phyloP scores from a whole-genome alignment of 768 basidiomycete genomes.

The Lentinula raphanica region DNA sequence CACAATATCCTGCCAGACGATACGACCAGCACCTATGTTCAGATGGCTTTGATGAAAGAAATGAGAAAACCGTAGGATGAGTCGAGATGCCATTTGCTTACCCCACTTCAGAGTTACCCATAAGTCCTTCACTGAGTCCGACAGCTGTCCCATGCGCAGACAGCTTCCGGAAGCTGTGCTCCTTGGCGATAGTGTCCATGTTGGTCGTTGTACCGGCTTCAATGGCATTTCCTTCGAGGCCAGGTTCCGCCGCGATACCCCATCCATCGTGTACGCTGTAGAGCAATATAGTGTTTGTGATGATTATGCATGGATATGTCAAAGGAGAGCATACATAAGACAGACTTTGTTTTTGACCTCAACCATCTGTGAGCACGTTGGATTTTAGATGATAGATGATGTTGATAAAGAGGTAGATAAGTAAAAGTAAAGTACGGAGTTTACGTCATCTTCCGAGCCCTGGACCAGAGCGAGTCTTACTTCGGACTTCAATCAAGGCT shows the following conservation, averaged over 20 bases:
- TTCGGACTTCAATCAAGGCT: too few relatives aligned
- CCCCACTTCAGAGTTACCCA: slow-evolving; percentile 99
- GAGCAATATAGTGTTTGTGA: too few relatives aligned
- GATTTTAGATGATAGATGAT: too few relatives aligned
- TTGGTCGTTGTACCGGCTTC: slow-evolving; percentile 76
- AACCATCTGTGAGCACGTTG: too few relatives aligned
- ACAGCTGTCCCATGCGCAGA: slow-evolving; percentile 89
- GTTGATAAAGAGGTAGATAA: too few relatives aligned
- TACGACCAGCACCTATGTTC: slow-evolving; percentile 91
- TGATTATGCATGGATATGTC: too few relatives aligned
- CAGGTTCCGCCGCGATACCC: slow-evolving; percentile 69
- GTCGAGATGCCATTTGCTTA: slow-evolving; percentile 31
- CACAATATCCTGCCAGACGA: slow-evolving; percentile 98
- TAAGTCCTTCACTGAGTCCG: slow-evolving; percentile 87
- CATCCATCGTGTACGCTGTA: slow-evolving; percentile 92
- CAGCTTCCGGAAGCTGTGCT: slow-evolving; percentile 67
- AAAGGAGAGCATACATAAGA: too few relatives aligned
- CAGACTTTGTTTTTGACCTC: too few relatives aligned
- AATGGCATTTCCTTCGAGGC: slow-evolving; percentile 85
- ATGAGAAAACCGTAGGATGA: not conserved
- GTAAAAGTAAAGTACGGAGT: too few relatives aligned
- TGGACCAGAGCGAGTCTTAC: too few relatives aligned
- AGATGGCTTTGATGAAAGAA: slow-evolving; percentile 56
- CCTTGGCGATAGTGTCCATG: slow-evolving; percentile 84
- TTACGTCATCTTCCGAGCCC: too few relatives aligned